Base-by-base conservation (phyloP, 2,329 filamentous ascomycete genomes). In the Aspergillus sp. region DNA sequence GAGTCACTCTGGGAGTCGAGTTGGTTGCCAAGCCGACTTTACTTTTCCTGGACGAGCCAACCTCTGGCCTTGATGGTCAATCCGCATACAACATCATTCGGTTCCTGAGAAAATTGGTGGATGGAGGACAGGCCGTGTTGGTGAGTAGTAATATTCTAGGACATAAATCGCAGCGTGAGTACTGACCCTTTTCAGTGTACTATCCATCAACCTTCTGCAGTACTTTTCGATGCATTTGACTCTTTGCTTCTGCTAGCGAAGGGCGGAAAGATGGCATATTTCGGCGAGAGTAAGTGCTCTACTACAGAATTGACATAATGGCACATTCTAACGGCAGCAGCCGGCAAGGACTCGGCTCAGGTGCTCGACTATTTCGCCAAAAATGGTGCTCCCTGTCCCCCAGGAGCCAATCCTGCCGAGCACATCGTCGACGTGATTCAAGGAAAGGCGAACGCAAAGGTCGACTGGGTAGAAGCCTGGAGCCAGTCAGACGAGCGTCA, bases 151-250 rank as follows among this genome's bases (percentile, higher is more conserved):
- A 5, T 5, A 7, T 27, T 42, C 12, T 2, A 43, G 41, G 2
- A 0, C 0, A 27, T 4, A 7, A 8, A 7, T 28, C 8, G 29
- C 2, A 7, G 26, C 19, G 32, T 3, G 10, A 7, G 7, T 39
- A 27, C 46, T 57, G 32, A 54, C 29, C 2, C 4, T 28, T 5
- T 36, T 4, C 12, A 65, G 61, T 66, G 63, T 49, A 86, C 83
- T 0, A 86, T 86, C 36, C 83, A 86, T 54, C 83, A 86, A 61
- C 83, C 83, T 0, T 83, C 80, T 1, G 79, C 81, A 0, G 76
- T 81, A 7, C 68, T 86, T 0, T 85, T 86, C 45, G 74, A 80
- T 6, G 73, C 82, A 30, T 86, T 86, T 48, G 83, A 86, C 52
- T 77, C 75, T 1, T 73, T 86, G 0, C 69, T 86, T 1, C 68